Base-by-base conservation (phyloP, 805 yeast genomes). In the Candida cerambycidarum region DNA sequence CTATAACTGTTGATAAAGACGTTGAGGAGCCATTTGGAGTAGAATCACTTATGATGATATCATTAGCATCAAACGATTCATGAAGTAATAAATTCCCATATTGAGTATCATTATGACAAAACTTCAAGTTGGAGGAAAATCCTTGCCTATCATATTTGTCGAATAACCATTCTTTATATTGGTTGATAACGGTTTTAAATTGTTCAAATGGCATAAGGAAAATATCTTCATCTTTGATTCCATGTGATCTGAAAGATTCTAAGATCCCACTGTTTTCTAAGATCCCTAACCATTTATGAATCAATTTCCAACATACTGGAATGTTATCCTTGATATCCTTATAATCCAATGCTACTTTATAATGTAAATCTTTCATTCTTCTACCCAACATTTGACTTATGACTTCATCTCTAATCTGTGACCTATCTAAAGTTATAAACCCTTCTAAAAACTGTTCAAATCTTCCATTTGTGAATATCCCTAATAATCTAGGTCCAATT, bases 51-150 rank as follows among this genome's bases (percentile, higher is more conserved):
- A 47, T 15, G 5, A 65, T 41, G 35, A 66, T 75, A 33, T 59
- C 71, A 31, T 71, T 59, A 3, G 78, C 71, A 16, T 86, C 82
- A 77, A 79, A 57, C 56, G 77, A 42, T 56, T 67, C 53, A 66
- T 76, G 62, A 58, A 92, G 78, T 43, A 93, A 70, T 48, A 93
- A 72, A 58, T 93, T 93, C 25, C 99, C 99, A 60, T 93, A 92
- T 62, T 93, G 99, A 0, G 98, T 85, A 63, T 92, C 99, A 58
- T 93, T 93, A 64, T 93, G 99, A 54, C 97, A 89, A 58, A 93
- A 93, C 11, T 79, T 89, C 47, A 86, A 70, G 41, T 74, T 69
- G 11, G 71, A 67, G 38, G 69, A 63, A 28, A 80, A 61, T 15
- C 59, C 60, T 8, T 61, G 63, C 15, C 62, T 63, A 18, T 75